Evolutionary conservation across 805 yeast genomes (phyloP), one percentile per base, ranked within the genome.

Genomic region (Spathaspora arborariae): DNA sequence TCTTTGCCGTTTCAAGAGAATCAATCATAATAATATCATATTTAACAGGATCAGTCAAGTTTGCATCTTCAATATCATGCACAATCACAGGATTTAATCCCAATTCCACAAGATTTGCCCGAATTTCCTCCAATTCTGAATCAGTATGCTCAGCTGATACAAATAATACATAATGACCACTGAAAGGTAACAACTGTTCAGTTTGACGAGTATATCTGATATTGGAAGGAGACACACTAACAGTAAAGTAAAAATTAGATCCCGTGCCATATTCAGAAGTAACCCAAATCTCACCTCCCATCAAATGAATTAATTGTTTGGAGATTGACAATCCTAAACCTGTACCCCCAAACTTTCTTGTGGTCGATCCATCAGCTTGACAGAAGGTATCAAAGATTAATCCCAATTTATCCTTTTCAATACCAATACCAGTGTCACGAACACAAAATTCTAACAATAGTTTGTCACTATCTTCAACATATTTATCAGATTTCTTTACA

Each of bases 231-330:
- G 87, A 75, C n/a, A 88, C 89, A 42, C 84, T 76, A 19, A 88
- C 80, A 0, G 96, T 86, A 65, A 88, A 88, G 65, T 81, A 85
- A 63, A 88, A 88, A 57, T 85, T 83, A 2, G 95, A 86, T 1
- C 96, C 96, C 56, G 78, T 73, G 20, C 92, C 94, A 59, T 82
- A 86, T 50, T 76, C 77, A 0, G 95, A 86, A 19, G 87, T 80
- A 21, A 89, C 96, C 96, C 96, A 88, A 51, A 88, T 88, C 52
- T 85, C 92, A 61, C 96, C 96, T 38, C 96, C 96, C 96, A 89
- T 88, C 53, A 88, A 75, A 58, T 87, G 91, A 58, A 89, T 88
- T 55, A 88, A 75, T 57, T 88, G 89, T 63, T 87, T 88, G 8
- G 96, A 89, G 63, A 88, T 88, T 2, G 95, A 86, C 46, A 88